Conservation (phyloP, 78 protist genomes). For the Acrasis kona region DNA sequence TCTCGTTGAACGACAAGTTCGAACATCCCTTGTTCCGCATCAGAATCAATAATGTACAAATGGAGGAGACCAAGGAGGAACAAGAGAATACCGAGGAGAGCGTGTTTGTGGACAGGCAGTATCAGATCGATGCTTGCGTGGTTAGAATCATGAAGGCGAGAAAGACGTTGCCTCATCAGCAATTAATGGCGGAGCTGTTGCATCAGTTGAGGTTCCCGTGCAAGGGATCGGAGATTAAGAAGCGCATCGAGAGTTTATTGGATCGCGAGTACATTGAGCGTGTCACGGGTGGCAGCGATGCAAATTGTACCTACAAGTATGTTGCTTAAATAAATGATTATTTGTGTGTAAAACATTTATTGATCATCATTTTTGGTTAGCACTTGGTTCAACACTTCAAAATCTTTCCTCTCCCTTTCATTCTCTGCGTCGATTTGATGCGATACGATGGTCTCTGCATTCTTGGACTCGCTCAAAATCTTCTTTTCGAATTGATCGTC, state of each 20-base stretch:
- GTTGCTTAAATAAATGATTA: too few relatives aligned
- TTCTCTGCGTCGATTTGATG: too few relatives aligned
- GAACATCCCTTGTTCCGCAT: conserved; percentile 34
- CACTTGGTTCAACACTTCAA: too few relatives aligned
- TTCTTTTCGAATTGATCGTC: too few relatives aligned
- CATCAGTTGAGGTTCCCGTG: conserved; percentile 72
- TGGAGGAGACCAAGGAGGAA: conserved; percentile 80
- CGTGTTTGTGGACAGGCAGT: conserved; percentile 68
- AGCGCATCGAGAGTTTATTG: conserved; percentile 83
- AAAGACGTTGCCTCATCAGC: conserved; percentile 52
- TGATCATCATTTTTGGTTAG: too few relatives aligned
- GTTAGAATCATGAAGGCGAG: conserved; percentile 95
- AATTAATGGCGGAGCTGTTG: conserved; percentile 60
- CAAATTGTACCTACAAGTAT: conserved; percentile 28
- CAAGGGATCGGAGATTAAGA: conserved; percentile 76
- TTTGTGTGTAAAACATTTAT: too few relatives aligned
- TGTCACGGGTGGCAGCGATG: conserved; percentile 41
- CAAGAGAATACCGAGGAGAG: conserved; percentile 49
- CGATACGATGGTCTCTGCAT: too few relatives aligned
- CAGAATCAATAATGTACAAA: conserved; percentile 79
- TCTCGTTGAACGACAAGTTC: conserved; percentile 59
- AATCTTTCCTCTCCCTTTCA: too few relatives aligned
- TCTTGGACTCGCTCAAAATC: too few relatives aligned
- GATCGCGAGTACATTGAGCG: conserved; percentile 92
- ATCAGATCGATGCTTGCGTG: conserved; percentile 80